Percentiles rank a stretch among this genome's conserved stretches.
Evolutionary conservation across 2,329 filamentous ascomycete species (phyloP).

Genomic region (Fonsecaea nubica): DNA sequence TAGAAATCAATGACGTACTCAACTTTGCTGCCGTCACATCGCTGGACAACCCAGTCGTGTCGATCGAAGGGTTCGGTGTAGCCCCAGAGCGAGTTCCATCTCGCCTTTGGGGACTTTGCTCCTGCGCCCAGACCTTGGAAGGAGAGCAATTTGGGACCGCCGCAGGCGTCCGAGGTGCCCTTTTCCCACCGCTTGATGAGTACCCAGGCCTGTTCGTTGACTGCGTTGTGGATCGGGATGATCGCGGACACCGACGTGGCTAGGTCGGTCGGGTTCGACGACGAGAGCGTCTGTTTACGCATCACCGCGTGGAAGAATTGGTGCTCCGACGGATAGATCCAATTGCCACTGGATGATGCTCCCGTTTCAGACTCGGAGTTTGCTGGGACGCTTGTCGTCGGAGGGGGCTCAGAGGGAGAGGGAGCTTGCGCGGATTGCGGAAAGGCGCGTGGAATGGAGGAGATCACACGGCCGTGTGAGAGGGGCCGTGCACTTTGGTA

Average conservation of each 20-base stretch:
- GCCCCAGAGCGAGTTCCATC: constrained; percentile 72
- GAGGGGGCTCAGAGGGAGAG: constrained; percentile 39
- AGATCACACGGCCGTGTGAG: constrained; percentile 73
- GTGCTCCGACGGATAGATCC: constrained; percentile 95
- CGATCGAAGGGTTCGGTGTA: constrained; percentile 92
- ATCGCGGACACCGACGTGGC: constrained; percentile 65
- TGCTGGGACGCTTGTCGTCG: constrained; percentile 55
- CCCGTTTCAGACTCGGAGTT: constrained; percentile 83
- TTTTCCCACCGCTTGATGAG: constrained; percentile 91
- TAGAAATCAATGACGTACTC: constrained; percentile 99
- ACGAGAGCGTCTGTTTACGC: constrained; percentile 72
- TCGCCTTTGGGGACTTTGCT: constrained; percentile 77
- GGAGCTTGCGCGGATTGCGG: constrained; percentile 30
- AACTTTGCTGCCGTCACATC: constrained; percentile 75
- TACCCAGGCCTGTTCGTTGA: constrained; percentile 94
- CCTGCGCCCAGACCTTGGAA: constrained; percentile 72
- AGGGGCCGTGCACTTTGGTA: constrained; percentile 56
- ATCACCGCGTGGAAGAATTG: constrained; percentile 99
- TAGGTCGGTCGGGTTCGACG: constrained; percentile 52
- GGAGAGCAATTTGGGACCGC: constrained; percentile 79
- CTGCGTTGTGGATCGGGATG: constrained; percentile 98
- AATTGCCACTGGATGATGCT: constrained; percentile 76
- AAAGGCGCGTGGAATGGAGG: constrained; percentile 75
- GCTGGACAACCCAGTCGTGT: constrained; percentile 96
- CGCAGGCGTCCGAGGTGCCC: constrained; percentile 54